These are phyloP conservation scores for Kewa caespitosa DNA, from an alignment of 179 eudicot species.

Conservation along the genomic window DNA sequence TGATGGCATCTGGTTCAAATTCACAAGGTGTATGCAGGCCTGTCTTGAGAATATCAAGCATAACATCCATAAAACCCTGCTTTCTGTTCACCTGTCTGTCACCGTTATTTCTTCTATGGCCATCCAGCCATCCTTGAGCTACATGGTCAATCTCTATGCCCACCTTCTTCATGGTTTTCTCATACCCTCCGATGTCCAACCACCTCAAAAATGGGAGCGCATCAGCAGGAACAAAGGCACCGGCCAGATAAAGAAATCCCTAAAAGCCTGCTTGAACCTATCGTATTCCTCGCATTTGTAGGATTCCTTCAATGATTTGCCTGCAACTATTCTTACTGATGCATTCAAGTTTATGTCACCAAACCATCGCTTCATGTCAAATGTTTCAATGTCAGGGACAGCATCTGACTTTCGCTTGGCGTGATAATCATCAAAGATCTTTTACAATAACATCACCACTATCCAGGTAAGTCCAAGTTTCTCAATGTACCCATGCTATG, in stretches of 20 bases:
- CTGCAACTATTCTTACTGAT: background rate
- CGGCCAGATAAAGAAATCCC: conserved; percentile 20
- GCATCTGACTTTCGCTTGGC: background rate
- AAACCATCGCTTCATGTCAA: background rate
- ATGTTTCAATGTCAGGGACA: background rate
- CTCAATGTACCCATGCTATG: too few relatives aligned
- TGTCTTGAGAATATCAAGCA: background rate
- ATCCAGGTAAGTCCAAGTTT: too few relatives aligned
- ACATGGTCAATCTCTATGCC: conserved; percentile 16
- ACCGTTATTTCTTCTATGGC: conserved; percentile 19
- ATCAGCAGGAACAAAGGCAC: conserved; percentile 27
- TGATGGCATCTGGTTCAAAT: conserved; percentile 3
- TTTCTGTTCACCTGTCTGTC: background rate
- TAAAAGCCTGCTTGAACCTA: background rate
- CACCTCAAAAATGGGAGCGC: conserved; percentile 30
- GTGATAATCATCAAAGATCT: background rate
- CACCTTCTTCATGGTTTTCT: conserved; percentile 22
- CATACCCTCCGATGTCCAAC: conserved; percentile 31
- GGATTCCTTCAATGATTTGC: background rate
- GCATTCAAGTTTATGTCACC: conserved; percentile 3
- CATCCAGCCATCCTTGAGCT: conserved; percentile 27
- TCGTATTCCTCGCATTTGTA: conserved; percentile 4
- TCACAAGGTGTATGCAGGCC: background rate
- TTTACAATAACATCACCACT: too few relatives aligned
- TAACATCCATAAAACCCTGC: conserved; percentile 14